A percentile compares a stretch with the other conserved stretches of the same genome.
These are phyloP conservation scores for Rhododendron griersonianum DNA, from an alignment of 148 eudicot genomes.

Conservation along the genomic window DNA sequence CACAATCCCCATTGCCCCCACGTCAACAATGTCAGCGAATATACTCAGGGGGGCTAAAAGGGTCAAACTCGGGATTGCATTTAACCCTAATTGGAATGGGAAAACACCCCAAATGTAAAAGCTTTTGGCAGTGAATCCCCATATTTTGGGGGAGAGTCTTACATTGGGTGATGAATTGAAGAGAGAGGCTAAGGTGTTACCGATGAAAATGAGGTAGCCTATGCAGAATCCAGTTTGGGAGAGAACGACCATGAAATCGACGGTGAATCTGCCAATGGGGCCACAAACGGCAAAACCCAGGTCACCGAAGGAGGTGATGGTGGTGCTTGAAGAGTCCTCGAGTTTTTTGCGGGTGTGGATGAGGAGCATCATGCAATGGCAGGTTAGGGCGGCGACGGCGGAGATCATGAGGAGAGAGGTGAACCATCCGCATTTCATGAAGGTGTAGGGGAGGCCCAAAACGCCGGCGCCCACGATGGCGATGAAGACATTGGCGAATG, in stretches of 20 bases:
- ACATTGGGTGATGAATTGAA: slow-evolving; percentile 13
- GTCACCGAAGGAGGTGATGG: slow-evolving; percentile 61
- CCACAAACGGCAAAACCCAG: slow-evolving; percentile 56
- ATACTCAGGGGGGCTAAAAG: slow-evolving; percentile 69
- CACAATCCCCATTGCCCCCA: slow-evolving; percentile 64
- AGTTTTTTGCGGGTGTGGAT: slow-evolving; percentile 41
- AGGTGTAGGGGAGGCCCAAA: slow-evolving; percentile 60
- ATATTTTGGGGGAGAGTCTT: not conserved
- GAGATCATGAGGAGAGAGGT: slow-evolving; percentile 35
- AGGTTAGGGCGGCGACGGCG: slow-evolving; percentile 37
- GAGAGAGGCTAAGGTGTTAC: slow-evolving; percentile 45
- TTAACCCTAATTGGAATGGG: slow-evolving; percentile 62
- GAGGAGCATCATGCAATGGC: slow-evolving; percentile 50
- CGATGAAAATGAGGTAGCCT: slow-evolving; percentile 54
- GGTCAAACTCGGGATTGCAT: slow-evolving; percentile 59
- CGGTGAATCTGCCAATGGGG: slow-evolving; percentile 34
- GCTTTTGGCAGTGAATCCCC: slow-evolving; percentile 26
- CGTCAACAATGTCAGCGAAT: slow-evolving; percentile 58
- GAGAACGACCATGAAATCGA: slow-evolving; percentile 58
- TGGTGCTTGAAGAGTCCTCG: slow-evolving; percentile 28
- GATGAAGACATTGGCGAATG: slow-evolving; percentile 57
- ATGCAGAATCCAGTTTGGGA: slow-evolving; percentile 67
- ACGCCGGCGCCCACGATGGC: slow-evolving; percentile 65
- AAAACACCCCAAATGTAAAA: slow-evolving; percentile 51
- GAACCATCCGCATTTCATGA: slow-evolving; percentile 50